Percentiles rank a stretch among this genome's conserved stretches.
Conservation (phyloP, 1,139 yeast species). For the Spathaspora sp. region DNA sequence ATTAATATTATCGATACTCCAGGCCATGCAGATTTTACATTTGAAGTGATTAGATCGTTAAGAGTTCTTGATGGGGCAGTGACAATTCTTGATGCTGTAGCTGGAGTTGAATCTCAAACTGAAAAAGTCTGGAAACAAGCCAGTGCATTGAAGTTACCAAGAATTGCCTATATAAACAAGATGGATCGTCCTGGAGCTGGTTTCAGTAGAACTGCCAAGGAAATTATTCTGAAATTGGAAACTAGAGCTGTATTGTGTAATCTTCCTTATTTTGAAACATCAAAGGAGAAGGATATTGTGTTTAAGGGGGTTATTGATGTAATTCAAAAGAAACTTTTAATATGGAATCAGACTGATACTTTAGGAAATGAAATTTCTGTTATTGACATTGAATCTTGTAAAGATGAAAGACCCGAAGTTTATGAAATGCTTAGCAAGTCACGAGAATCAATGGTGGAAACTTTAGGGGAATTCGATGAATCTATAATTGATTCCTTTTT, state of each 20-base stretch:
- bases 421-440: constrained; percentile 53
- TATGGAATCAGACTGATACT: constrained; percentile 54
- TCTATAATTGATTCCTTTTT: constrained; percentile 71
- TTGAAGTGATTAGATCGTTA: constrained; percentile 87
- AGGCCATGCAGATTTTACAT: constrained; percentile 97
- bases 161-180: constrained; percentile 79
- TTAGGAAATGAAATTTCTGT: constrained; percentile 61
- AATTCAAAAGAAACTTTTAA: constrained; percentile 60
- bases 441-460: constrained; percentile 78
- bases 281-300: constrained; percentile 37
- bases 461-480: constrained; percentile 82
- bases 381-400: constrained; percentile 33
- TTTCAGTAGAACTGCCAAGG: constrained; percentile 83
- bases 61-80: constrained; percentile 94
- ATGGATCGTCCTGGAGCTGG: constrained; percentile 98
- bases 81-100: constrained; percentile 89
- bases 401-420: constrained; percentile 29
- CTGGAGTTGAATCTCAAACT: constrained; percentile 98
- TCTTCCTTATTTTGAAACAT: constrained; percentile 65
- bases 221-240: constrained; percentile 73
- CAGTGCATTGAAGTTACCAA: constrained; percentile 62
- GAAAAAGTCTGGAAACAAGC: constrained; percentile 97
- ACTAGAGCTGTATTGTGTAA: constrained; percentile 75
- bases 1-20: constrained; percentile 95
- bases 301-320: constrained; percentile 87